A percentile compares a stretch with the other conserved stretches of the same genome.
Conservation (phyloP, 164 flowering plant species). For the Saururus chinensis region DNA sequence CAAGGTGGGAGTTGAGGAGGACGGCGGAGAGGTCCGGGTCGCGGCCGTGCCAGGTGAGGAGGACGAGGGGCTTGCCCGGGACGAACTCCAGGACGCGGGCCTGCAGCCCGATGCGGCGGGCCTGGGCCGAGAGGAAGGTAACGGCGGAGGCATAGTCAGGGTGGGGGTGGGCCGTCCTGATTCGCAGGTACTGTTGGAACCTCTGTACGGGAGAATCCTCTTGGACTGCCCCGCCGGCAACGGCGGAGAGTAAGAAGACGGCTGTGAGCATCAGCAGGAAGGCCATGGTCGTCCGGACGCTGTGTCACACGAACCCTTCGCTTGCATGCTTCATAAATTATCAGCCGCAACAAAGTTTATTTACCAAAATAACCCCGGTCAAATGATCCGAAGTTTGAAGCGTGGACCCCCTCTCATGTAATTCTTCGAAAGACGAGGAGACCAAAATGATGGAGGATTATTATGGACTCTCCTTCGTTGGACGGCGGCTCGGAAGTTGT, state of each 20-base stretch:
- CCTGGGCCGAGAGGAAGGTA: slow-evolving; percentile 44
- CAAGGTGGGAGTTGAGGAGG: slow-evolving; percentile 86
- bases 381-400: too few relatives aligned
- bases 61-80: slow-evolving; percentile 53
- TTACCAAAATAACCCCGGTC: too few relatives aligned
- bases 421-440: too few relatives aligned
- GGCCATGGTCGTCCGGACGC: not conserved
- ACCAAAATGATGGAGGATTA: too few relatives aligned
- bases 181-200: slow-evolving; percentile 60
- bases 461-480: too few relatives aligned
- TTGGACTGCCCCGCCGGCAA: not conserved
- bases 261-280: not conserved
- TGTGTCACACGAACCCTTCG: too few relatives aligned
- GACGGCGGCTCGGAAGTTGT: too few relatives aligned
- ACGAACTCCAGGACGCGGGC: slow-evolving; percentile 39
- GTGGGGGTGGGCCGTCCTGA: slow-evolving; percentile 77
- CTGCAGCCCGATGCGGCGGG: slow-evolving; percentile 38
- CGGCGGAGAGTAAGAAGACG: not conserved
- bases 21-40: slow-evolving; percentile 70
- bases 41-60: slow-evolving; percentile 68
- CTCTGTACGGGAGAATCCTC: slow-evolving; percentile 31
- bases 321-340: too few relatives aligned
- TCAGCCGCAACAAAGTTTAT: too few relatives aligned
- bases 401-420: too few relatives aligned
- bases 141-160: slow-evolving; percentile 64